These are phyloP conservation scores for Scheffersomyces titani DNA, from an alignment of 1,139 yeast genomes.

Conservation along the genomic window DNA sequence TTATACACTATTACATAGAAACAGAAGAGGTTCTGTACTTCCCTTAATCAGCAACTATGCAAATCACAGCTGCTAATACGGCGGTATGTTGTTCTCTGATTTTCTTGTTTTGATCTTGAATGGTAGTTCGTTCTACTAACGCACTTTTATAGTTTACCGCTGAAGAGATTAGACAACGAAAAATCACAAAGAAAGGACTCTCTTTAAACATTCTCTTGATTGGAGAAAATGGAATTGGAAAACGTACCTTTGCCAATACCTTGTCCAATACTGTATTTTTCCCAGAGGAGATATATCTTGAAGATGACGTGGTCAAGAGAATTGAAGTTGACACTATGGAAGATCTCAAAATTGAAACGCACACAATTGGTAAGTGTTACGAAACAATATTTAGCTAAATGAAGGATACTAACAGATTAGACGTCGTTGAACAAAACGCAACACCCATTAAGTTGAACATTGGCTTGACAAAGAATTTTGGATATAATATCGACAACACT, in stretches of 20 bases:
- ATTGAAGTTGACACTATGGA: background rate
- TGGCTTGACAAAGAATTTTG: conserved; percentile 28
- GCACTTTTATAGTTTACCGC: conserved; percentile 12
- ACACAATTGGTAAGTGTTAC: conserved; percentile 12
- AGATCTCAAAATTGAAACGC: conserved; percentile 13
- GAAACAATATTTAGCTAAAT: background rate
- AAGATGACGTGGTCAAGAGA: background rate
- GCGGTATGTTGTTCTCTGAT: background rate
- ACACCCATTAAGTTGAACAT: conserved; percentile 28
- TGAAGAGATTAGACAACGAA: conserved; percentile 18
- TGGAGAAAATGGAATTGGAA: conserved; percentile 39
- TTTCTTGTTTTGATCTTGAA: background rate
- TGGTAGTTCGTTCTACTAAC: background rate
- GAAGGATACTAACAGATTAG: conserved; percentile 6
- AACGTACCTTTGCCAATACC: conserved; percentile 33
- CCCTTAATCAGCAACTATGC: background rate
- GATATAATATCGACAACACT: conserved; percentile 37
- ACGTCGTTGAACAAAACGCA: conserved; percentile 14
- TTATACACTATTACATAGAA: background rate
- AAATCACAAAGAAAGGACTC: conserved; percentile 21
- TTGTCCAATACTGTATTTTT: conserved; percentile 22
- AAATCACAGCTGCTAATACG: background rate
- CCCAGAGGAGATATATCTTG: conserved; percentile 3
- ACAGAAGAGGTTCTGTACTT: conserved; percentile 3
- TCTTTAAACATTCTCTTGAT: conserved; percentile 29